These are phyloP conservation scores for Pelargonium cotyledonis DNA, from an alignment of 441 rosid genomes.

Conservation along the genomic window DNA sequence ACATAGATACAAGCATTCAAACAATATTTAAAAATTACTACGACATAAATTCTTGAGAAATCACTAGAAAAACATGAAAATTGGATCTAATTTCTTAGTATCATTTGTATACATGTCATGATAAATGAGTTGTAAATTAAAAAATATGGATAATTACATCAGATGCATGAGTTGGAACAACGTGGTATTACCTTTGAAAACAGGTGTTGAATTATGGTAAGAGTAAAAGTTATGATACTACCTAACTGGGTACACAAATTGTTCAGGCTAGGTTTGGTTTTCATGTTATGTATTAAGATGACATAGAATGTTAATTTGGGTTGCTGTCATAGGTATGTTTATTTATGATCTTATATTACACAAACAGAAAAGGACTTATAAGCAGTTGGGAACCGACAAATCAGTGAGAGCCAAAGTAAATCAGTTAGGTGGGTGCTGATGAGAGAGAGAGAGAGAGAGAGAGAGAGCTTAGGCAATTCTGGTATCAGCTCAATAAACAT, in stretches of 20 bases:
- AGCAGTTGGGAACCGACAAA: background rate
- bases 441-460: no score
- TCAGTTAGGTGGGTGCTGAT: background rate
- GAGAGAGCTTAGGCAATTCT: no score
- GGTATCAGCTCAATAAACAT: no score
- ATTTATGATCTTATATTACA: background rate
- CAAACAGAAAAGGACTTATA: background rate
- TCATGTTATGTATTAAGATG: background rate
- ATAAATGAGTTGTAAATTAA: background rate
- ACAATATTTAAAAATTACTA: background rate
- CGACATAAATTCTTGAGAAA: background rate
- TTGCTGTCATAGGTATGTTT: background rate
- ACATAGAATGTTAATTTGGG: background rate
- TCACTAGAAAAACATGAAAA: background rate
- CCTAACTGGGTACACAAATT: background rate
- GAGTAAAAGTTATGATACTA: background rate
- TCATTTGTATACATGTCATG: background rate
- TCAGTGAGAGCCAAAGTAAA: background rate
- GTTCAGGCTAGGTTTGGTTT: background rate
- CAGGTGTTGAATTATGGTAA: background rate
- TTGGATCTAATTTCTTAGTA: no score
- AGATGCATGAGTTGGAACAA: conserved; percentile 1
- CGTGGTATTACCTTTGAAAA: background rate
- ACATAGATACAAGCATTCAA: background rate
- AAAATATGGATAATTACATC: background rate